These are phyloP conservation scores for Teratosphaeria epicoccoides DNA, from an alignment of 2,329 filamentous ascomycete species.

Conservation along the genomic window DNA sequence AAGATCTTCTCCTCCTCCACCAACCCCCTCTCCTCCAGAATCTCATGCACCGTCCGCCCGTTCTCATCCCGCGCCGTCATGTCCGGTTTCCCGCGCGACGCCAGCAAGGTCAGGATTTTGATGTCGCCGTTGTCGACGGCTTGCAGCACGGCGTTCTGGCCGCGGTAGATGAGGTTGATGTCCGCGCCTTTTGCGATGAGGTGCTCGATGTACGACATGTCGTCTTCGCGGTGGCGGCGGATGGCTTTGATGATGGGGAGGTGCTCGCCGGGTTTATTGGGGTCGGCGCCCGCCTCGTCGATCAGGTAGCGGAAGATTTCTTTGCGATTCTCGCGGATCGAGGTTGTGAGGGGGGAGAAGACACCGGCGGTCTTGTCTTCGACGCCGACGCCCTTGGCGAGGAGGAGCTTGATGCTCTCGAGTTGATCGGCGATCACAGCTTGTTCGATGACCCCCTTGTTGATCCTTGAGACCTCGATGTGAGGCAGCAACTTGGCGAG, in stretches of 20 bases:
- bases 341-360: constrained; percentile 58
- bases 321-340: constrained; percentile 52
- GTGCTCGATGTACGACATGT: constrained; percentile 52
- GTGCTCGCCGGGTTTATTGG: constrained; percentile 59
- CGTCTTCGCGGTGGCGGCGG: constrained; percentile 44
- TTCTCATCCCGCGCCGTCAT: constrained; percentile 44
- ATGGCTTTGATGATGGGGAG: constrained; percentile 61
- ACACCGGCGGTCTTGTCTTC: constrained; percentile 64
- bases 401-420: constrained; percentile 54
- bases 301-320: constrained; percentile 53
- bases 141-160: constrained; percentile 58
- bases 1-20: constrained; percentile 34
- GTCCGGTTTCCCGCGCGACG: constrained; percentile 41
- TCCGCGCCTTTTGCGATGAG: constrained; percentile 54
- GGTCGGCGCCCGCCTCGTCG: constrained; percentile 51
- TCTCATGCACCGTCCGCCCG: constrained; percentile 45
- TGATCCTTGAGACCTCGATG: constrained; percentile 48
- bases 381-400: constrained; percentile 54
- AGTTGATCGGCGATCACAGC: constrained; percentile 58
- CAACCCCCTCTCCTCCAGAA: constrained; percentile 49
- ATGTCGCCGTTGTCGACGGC: constrained; percentile 54
- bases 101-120: constrained; percentile 43
- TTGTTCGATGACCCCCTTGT: constrained; percentile 58
- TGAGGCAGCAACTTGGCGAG: constrained; percentile 48
- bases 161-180: constrained; percentile 56